Evolutionary conservation across 2,329 filamentous ascomycete species (phyloP).

Genomic region (Neophaeococcomyces mojaviensis): DNA sequence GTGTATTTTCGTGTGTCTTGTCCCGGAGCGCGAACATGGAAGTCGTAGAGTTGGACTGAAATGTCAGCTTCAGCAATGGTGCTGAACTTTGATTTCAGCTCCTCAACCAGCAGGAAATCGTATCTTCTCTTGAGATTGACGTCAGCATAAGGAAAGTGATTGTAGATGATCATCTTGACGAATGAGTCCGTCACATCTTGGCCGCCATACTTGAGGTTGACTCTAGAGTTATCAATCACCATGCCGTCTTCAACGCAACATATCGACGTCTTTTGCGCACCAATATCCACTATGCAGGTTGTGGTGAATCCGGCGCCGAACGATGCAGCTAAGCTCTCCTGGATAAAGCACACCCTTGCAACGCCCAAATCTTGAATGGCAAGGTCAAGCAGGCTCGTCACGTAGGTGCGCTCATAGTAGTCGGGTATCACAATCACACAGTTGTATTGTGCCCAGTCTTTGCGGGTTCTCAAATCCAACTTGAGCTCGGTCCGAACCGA

Average conservation of each 20-base stretch:
- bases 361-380: constrained; percentile 87
- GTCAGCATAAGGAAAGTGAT: constrained; percentile 90
- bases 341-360: constrained; percentile 81
- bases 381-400: constrained; percentile 75
- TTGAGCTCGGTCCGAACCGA: constrained; percentile 71
- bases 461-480: constrained; percentile 28
- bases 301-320: constrained; percentile 93
- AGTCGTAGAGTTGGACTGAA: constrained; percentile 79
- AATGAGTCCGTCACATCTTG: constrained; percentile 90
- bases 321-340: constrained; percentile 88
- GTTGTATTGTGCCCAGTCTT: constrained; percentile 82
- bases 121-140: constrained; percentile 87
- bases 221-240: constrained; percentile 84
- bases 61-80: constrained; percentile 87
- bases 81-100: constrained; percentile 87
- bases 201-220: constrained; percentile 92
- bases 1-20: constrained; percentile 86
- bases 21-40: constrained; percentile 80
- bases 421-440: constrained; percentile 97
- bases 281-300: constrained; percentile 91
- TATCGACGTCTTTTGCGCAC: constrained; percentile 93
- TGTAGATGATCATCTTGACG: constrained; percentile 94
- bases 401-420: constrained; percentile 89
- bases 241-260: constrained; percentile 96
- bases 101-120: constrained; percentile 88